Base-by-base conservation (phyloP, 2,329 filamentous ascomycete species). In the Aspergillus pseudotamarii region DNA sequence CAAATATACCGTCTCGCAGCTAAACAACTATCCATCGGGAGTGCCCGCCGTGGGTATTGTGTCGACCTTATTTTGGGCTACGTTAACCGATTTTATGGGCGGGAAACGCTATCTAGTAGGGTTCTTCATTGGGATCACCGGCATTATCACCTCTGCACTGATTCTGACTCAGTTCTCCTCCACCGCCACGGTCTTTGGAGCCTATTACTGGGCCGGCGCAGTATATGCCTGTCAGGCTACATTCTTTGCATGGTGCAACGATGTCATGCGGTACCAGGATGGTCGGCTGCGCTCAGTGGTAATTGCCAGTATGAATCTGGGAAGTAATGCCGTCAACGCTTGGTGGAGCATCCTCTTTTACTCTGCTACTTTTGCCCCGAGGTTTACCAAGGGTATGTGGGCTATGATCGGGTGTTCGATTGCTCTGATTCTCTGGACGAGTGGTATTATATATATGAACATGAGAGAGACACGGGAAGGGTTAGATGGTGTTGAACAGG, bases 281-380 rank as follows among this genome's bases (percentile, higher is more conserved):
- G 84, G 85, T 28, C 83, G 88, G 55, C 84, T 89, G 67, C 81
- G 90, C 3, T 87, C 84, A 2, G 83, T 92, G 1, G 89, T 92
- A 0, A 84, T 92, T 41, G 89, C 89, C 0, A 86, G 87, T 16
- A 92, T 92, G 90, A 92, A 91, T 64, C 77, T 89, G 68, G 86
- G 86, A 1, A 90, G 83, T 70, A 90, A 89, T 70, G 86, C 87
- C 0, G 81, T 92, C 6, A 91, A 92, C 69, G 87, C 88, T 0
- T 92, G 89, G 89, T 92, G 90, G 90, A 87, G 83, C 63, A 86
- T 92, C 45, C 68, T 92, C 0, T 92, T 92, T 65, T 92, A 91
- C 69, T 85, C 86, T 0, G 89, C 89, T 1, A 83, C 85, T 2
- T 85, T 86, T 74, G 90, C 89, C 2, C 90, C 89, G 0, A 85